These are phyloP conservation scores for Annulohypoxylon nitens DNA, from an alignment of 495 filamentous ascomycete species.

Conservation along the genomic window DNA sequence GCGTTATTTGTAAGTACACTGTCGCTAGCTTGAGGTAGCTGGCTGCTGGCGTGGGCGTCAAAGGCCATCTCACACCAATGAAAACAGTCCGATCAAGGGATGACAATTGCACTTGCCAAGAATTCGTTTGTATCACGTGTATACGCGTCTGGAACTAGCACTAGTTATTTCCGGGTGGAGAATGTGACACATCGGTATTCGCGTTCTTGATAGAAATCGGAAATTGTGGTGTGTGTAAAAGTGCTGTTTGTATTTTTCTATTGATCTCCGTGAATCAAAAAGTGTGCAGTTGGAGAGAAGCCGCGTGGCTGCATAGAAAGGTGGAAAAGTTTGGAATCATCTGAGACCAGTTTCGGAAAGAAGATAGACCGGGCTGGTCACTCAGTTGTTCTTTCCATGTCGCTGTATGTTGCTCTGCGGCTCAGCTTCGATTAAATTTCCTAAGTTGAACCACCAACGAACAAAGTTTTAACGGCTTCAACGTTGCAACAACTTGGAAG, in stretches of 20 bases:
- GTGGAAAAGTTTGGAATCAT: slow-evolving; percentile 17
- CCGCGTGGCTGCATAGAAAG: not conserved
- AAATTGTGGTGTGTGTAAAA: not conserved
- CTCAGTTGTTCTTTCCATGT: not conserved
- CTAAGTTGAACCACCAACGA: not conserved
- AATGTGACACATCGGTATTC: slow-evolving; percentile 1
- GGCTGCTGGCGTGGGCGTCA: slow-evolving; percentile 2
- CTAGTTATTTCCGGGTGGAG: slow-evolving; percentile 13
- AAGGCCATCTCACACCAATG: slow-evolving; percentile 6
- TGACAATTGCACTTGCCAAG: slow-evolving; percentile 10
- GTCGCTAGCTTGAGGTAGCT: too few species aligned
- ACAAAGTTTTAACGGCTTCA: not conserved
- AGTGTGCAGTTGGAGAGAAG: not conserved
- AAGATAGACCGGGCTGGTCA: not conserved
- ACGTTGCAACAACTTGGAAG: not conserved
- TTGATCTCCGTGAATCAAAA: not conserved
- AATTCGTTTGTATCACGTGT: slow-evolving; percentile 29
- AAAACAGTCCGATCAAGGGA: not conserved
- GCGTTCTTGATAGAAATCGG: not conserved
- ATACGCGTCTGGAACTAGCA: slow-evolving; percentile 5
- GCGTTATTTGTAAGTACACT: not conserved
- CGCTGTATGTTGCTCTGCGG: slow-evolving; percentile 3
- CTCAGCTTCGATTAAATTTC: slow-evolving; percentile 17
- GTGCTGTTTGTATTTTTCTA: not conserved
- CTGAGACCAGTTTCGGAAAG: not conserved